Conservation (phyloP, 148 eudicot species). For the Chenopodium berlandieri region DNA sequence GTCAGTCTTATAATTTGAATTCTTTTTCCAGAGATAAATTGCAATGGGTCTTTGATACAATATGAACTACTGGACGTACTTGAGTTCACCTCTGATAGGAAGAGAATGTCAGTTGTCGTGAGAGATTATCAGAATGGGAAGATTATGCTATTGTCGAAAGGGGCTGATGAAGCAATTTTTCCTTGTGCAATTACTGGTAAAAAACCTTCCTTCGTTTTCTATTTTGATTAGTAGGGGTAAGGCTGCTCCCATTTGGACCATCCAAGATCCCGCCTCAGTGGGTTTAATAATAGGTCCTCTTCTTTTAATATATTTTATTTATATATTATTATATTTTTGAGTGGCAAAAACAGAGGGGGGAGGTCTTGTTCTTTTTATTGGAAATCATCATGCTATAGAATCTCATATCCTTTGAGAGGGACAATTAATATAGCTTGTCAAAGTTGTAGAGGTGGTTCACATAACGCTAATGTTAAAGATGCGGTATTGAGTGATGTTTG, state of each 20-base stretch:
- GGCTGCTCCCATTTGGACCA: not conserved
- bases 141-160: slow-evolving; percentile 77
- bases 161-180: slow-evolving; percentile 96
- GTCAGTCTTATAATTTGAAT: not conserved
- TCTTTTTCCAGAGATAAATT: slow-evolving; percentile 64
- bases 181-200: slow-evolving; percentile 71
- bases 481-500: not conserved
- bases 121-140: slow-evolving; percentile 69
- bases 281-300: not conserved
- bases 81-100: slow-evolving; percentile 97
- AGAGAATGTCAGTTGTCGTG: slow-evolving; percentile 91
- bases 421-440: not conserved
- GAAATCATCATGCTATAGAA: not conserved
- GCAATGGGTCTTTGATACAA: slow-evolving; percentile 51
- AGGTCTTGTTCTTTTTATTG: not conserved
- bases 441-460: not conserved
- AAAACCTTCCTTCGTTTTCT: slow-evolving; percentile 18
- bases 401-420: not conserved
- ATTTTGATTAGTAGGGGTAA: not conserved
- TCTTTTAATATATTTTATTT: too few species aligned
- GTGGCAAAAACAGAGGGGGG: not conserved
- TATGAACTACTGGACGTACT: slow-evolving; percentile 79
- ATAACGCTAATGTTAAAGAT: not conserved
- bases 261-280: not conserved
- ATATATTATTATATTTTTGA: too few species aligned